phyloP scores from a whole-genome alignment of 2,329 filamentous ascomycete genomes.

The Scolecobasidium constrictum region DNA sequence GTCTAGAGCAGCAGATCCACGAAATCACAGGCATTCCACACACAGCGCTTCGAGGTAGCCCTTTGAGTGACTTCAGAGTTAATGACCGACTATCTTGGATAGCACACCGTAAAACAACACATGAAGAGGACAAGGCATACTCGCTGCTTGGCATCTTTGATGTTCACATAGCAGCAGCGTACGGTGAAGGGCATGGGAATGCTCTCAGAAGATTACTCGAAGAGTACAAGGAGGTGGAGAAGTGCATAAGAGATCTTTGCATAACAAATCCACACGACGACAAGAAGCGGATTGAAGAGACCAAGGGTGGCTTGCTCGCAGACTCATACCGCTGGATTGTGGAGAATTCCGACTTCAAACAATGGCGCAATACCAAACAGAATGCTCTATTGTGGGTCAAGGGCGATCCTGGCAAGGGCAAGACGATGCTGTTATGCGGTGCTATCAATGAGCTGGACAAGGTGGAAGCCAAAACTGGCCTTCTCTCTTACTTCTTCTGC shows the following conservation, averaged over 20 bases:
- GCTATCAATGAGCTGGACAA: conserved; percentile 20
- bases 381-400: conserved; percentile 27
- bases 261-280: conserved; percentile 11
- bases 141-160: conserved; percentile 21
- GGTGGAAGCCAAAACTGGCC: conserved; percentile 12
- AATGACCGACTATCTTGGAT: conserved; percentile 19
- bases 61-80: conserved; percentile 13
- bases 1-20: conserved; percentile 8
- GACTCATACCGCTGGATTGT: conserved; percentile 16
- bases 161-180: conserved; percentile 2
- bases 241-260: conserved; percentile 11
- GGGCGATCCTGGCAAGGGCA: conserved; percentile 18
- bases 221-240: conserved; percentile 12
- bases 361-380: conserved; percentile 16
- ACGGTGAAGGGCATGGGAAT: conserved; percentile 12
- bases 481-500: conserved; percentile 31
- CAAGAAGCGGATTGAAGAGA: conserved; percentile 12
- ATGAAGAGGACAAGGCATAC: conserved; percentile 19
- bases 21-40: conserved; percentile 11
- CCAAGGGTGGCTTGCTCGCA: conserved; percentile 13
- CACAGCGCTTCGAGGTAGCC: conserved; percentile 10
- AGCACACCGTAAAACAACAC: conserved; percentile 15
- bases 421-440: conserved; percentile 19
- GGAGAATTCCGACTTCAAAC: conserved; percentile 15
- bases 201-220: conserved; percentile 12